Evolutionary conservation across 805 yeast genomes (phyloP).

Genomic region (Kodamaea leandrae): DNA sequence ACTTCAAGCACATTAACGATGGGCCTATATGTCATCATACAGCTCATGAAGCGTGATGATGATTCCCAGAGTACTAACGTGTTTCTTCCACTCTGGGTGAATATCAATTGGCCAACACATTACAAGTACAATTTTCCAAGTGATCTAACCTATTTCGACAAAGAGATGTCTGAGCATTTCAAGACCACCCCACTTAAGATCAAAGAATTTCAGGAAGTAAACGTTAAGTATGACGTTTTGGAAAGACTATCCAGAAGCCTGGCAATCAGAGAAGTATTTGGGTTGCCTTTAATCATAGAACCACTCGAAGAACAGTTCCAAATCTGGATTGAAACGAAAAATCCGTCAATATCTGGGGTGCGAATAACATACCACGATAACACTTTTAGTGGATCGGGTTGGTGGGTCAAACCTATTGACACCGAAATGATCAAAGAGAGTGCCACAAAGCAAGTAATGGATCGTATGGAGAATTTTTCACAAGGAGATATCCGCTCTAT

Average conservation of each 20-base stretch:
- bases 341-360: conserved; percentile 32
- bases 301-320: conserved; percentile 13
- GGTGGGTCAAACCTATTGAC: conserved; percentile 30
- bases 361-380: conserved; percentile 13
- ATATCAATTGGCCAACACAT: conserved; percentile 25
- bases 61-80: conserved; percentile 12
- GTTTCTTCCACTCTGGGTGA: conserved; percentile 27
- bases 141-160: conserved; percentile 26
- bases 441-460: conserved; percentile 23
- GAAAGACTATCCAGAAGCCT: conserved; percentile 23
- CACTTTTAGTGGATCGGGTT: conserved; percentile 12
- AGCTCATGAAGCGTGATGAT: conserved; percentile 14
- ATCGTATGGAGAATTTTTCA: conserved; percentile 17
- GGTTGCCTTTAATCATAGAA: conserved; percentile 27
- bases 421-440: conserved; percentile 18
- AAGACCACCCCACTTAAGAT: conserved; percentile 13
- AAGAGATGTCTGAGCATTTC: conserved; percentile 16
- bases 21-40: conserved; percentile 21
- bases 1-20: conserved; percentile 25
- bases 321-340: conserved; percentile 32
- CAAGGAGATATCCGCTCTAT: conserved; percentile 1
- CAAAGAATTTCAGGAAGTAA: conserved; percentile 17
- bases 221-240: conserved; percentile 27
- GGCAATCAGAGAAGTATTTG: conserved; percentile 24
- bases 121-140: conserved; percentile 26